phyloP scores from a whole-genome alignment of 75 land plant genomes.

The Adiantum capillusveneris region DNA sequence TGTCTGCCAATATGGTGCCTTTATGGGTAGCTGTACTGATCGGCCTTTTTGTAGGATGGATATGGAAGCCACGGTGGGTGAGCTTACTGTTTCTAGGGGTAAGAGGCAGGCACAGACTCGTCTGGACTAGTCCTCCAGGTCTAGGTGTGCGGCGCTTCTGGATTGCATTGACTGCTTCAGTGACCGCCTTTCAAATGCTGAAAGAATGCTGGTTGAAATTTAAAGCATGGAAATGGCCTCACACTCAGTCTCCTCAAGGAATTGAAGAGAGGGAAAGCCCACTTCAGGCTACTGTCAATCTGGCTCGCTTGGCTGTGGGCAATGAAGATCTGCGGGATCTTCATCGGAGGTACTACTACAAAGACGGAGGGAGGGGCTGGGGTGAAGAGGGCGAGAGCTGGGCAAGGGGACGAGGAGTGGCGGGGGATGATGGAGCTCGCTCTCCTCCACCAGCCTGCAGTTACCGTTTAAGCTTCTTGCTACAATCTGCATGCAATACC shows the following conservation, averaged over 20 bases:
- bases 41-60: conserved; percentile 86
- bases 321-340: conserved; percentile 55
- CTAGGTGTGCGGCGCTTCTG: conserved; percentile 83
- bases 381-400: too few relatives aligned
- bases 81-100: conserved; percentile 67
- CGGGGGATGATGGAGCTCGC: too few relatives aligned
- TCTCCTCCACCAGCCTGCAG: too few relatives aligned
- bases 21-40: conserved; percentile 90
- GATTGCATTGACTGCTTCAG: conserved; percentile 76
- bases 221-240: conserved; percentile 37
- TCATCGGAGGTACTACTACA: conserved; percentile 44
- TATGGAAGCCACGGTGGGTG: conserved; percentile 87
- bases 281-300: neutral
- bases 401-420: too few relatives aligned
- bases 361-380: conserved; percentile 74
- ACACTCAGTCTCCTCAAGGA: neutral
- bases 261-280: too few relatives aligned
- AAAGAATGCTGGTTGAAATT: conserved; percentile 49
- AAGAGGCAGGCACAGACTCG: conserved; percentile 50
- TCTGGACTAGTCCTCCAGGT: conserved; percentile 82
- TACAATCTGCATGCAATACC: too few relatives aligned
- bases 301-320: conserved; percentile 3
- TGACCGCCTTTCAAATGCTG: conserved; percentile 71
- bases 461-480: too few relatives aligned
- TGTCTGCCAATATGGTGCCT: conserved; percentile 64